Conservation (phyloP, 176 grass and related monocot genomes). For the Oryza glaberrima region DNA sequence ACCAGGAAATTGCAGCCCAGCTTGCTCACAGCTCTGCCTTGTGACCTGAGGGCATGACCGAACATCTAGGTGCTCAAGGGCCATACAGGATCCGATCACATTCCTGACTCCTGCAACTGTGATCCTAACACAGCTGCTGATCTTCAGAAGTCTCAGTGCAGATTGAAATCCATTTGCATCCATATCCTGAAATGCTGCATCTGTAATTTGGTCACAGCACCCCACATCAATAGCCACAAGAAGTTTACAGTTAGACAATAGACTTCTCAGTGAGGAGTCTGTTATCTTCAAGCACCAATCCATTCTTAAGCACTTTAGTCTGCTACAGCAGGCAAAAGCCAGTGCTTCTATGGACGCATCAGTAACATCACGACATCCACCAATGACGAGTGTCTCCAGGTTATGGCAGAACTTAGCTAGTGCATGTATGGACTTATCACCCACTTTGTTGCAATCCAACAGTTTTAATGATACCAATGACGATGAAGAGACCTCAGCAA, state of each 20-base stretch:
- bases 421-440: conserved; percentile 64
- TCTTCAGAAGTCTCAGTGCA: conserved; percentile 62
- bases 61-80: conserved; percentile 71
- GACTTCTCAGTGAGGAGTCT: conserved; percentile 48
- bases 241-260: conserved; percentile 68
- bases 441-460: conserved; percentile 70
- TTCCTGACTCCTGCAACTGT: conserved; percentile 45
- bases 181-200: conserved; percentile 54
- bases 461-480: conserved; percentile 72
- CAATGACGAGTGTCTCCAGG: conserved; percentile 69
- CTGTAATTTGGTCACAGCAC: conserved; percentile 71
- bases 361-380: conserved; percentile 67
- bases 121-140: conserved; percentile 51
- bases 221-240: conserved; percentile 81
- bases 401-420: conserved; percentile 70
- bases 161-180: conserved; percentile 43
- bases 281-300: conserved; percentile 80
- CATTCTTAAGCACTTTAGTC: conserved; percentile 64
- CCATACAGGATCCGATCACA: conserved; percentile 51
- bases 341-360: conserved; percentile 67
- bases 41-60: conserved; percentile 67
- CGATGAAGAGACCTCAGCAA: conserved; percentile 60
- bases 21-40: conserved; percentile 57
- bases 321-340: conserved; percentile 56
- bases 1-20: conserved; percentile 71